A percentile compares a stretch with the other conserved stretches of the same genome.
phyloP scores from a whole-genome alignment of 495 filamentous ascomycete species.

The Podospora australis region DNA sequence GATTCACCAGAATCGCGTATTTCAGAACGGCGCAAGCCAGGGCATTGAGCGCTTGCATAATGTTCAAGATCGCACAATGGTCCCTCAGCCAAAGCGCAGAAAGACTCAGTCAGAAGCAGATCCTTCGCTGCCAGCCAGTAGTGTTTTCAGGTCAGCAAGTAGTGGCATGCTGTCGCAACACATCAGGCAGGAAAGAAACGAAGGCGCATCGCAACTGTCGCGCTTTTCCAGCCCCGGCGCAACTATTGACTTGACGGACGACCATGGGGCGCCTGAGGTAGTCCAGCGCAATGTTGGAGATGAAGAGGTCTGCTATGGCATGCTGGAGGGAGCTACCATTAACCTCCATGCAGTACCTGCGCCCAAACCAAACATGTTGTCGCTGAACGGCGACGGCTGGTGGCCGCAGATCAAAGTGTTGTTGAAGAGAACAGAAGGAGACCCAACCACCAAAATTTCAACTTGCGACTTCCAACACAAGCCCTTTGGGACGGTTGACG shows the following conservation, averaged over 20 bases:
- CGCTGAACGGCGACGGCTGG: conserved; percentile 38
- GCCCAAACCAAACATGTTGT: conserved; percentile 53
- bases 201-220: conserved; percentile 25
- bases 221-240: conserved; percentile 16
- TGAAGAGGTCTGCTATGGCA: conserved; percentile 79
- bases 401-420: conserved; percentile 73
- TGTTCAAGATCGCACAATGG: conserved; percentile 55
- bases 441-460: conserved; percentile 51
- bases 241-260: conserved; percentile 62
- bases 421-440: conserved; percentile 50
- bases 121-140: conserved; percentile 28
- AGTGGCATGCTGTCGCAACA: conserved; percentile 58
- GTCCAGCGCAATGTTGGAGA: conserved; percentile 32
- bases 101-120: conserved; percentile 49
- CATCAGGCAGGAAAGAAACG: conserved; percentile 48
- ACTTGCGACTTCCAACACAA: conserved; percentile 63
- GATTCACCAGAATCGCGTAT: conserved; percentile 14
- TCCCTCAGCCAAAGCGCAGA: conserved; percentile 56
- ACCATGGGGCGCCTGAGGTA: conserved; percentile 50
- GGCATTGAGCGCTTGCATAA: conserved; percentile 67
- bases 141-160: conserved; percentile 36
- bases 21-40: conserved; percentile 32
- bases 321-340: conserved; percentile 61
- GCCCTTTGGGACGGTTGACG: conserved; percentile 70
- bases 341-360: conserved; percentile 60